These are phyloP conservation scores for Epicoccum nigrum DNA, from an alignment of 2,329 filamentous ascomycete genomes.

Conservation along the genomic window DNA sequence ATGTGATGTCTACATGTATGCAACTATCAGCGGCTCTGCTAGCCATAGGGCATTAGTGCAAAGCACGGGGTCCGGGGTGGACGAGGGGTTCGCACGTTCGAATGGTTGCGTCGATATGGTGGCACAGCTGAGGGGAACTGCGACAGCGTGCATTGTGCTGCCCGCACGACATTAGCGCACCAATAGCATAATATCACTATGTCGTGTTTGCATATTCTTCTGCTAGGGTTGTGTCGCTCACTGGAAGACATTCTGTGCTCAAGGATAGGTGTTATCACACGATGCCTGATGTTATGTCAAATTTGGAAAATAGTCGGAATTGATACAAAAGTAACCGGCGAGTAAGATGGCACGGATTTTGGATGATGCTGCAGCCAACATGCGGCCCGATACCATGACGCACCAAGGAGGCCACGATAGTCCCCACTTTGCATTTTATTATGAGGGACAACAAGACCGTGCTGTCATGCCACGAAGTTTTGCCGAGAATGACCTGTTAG, in stretches of 20 bases:
- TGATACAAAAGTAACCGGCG: constrained; percentile 5
- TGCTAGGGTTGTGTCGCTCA: neutral
- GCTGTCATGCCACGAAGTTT: constrained; percentile 4
- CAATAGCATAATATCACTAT: neutral
- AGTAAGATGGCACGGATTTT: constrained; percentile 9
- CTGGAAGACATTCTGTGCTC: neutral
- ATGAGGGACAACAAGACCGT: neutral
- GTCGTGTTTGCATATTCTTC: neutral
- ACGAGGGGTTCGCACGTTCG: constrained; percentile 3
- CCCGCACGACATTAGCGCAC: neutral
- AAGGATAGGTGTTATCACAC: no score
- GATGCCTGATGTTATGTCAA: no score
- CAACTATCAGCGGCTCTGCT: neutral
- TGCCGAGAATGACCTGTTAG: neutral
- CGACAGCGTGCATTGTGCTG: constrained; percentile 2
- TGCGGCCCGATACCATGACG: constrained; percentile 15
- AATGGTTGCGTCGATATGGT: neutral
- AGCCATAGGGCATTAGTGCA: constrained; percentile 4
- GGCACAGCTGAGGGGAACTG: constrained; percentile 9
- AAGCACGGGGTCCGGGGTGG: constrained; percentile 17
- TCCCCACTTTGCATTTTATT: constrained; percentile 2
- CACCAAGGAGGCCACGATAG: constrained; percentile 3
- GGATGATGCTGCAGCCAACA: constrained; percentile 18
- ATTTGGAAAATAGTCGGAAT: neutral
- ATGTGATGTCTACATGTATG: neutral